Evolutionary conservation across 768 basidiomycete species (phyloP).

Genomic region (Leccinum pellstonianum): DNA sequence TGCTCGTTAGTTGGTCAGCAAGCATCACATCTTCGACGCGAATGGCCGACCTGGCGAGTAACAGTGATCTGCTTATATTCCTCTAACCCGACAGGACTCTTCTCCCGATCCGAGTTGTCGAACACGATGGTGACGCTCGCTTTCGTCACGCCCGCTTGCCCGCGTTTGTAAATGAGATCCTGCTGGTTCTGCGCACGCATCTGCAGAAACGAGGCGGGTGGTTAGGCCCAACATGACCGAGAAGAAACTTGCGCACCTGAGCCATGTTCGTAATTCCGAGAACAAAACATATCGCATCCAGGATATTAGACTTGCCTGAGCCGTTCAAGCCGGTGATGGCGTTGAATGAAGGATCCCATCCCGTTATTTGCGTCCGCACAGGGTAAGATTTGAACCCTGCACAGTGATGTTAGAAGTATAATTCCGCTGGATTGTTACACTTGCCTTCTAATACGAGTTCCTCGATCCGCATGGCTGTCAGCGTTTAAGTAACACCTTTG

Average conservation of each 20-base stretch:
- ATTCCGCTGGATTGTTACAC: neutral
- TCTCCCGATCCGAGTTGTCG: constrained; percentile 89
- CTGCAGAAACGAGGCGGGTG: constrained; percentile 36
- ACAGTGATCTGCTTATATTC: constrained; percentile 89
- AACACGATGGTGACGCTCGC: constrained; percentile 99
- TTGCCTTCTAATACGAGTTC: constrained; percentile 91
- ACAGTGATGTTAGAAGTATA: constrained; percentile 1
- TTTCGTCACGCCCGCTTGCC: constrained; percentile 95
- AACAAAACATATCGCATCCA: constrained; percentile 99
- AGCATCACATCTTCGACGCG: neutral
- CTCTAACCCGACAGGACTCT: constrained; percentile 81
- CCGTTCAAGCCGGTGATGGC: constrained; percentile 97
- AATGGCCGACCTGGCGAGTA: constrained; percentile 78
- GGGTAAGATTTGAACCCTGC: constrained; percentile 98
- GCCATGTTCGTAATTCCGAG: constrained; percentile 97
- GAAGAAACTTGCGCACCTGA: constrained; percentile 48
- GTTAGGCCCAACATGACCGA: neutral
- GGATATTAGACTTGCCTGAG: constrained; percentile 97
- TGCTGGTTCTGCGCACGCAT: constrained; percentile 95
- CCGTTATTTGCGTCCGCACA: constrained; percentile 90
- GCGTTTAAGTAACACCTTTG: neutral
- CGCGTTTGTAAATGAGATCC: constrained; percentile 98
- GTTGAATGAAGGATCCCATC: constrained; percentile 98
- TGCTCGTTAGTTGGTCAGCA: constrained; percentile 1
- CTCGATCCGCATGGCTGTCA: constrained; percentile 79